Percentiles rank a stretch among this genome's conserved stretches.
phyloP scores from a whole-genome alignment of 2,329 filamentous ascomycete species.

The Coniella lustricola region DNA sequence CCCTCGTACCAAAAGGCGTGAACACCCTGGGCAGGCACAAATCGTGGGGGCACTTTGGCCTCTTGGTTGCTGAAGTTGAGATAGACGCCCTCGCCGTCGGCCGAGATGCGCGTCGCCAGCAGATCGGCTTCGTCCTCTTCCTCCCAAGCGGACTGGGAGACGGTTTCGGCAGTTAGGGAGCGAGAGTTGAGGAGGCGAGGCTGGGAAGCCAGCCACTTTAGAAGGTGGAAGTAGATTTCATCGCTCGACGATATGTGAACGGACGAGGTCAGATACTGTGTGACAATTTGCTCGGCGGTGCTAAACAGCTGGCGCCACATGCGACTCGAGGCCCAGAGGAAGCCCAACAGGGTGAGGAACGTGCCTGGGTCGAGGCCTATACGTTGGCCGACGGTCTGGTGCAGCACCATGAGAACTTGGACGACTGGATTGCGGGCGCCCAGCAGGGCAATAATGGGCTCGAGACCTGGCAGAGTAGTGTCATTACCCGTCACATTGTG shows the following conservation, averaged over 20 bases:
- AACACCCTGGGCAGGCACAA: constrained; percentile 45
- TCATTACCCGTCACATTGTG: constrained; percentile 17
- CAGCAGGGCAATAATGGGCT: constrained; percentile 38
- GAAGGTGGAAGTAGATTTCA: constrained; percentile 51
- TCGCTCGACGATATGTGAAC: constrained; percentile 49
- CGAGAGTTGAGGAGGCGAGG: constrained; percentile 44
- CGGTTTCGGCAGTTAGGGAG: constrained; percentile 48
- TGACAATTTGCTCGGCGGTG: constrained; percentile 27
- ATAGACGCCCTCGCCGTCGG: constrained; percentile 38
- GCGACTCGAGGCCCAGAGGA: constrained; percentile 40
- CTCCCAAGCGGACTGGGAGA: constrained; percentile 49
- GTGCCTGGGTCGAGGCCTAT: constrained; percentile 43
- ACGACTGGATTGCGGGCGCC: constrained; percentile 37
- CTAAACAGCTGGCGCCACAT: constrained; percentile 30
- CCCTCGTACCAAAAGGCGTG: constrained; percentile 50
- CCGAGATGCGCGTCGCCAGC: constrained; percentile 27
- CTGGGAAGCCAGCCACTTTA: constrained; percentile 51
- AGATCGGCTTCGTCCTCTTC: constrained; percentile 42
- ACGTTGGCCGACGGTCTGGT: constrained; percentile 36
- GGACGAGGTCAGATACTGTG: constrained; percentile 41
- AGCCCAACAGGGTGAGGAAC: constrained; percentile 37
- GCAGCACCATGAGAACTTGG: constrained; percentile 35
- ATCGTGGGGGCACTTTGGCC: constrained; percentile 44
- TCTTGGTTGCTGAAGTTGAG: constrained; percentile 55
- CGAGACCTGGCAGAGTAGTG: constrained; percentile 23